Percentiles rank a stretch among this genome's conserved stretches.
Evolutionary conservation across 139 green algal genomes (phyloP).

Genomic region (Micractinium sp.): DNA sequence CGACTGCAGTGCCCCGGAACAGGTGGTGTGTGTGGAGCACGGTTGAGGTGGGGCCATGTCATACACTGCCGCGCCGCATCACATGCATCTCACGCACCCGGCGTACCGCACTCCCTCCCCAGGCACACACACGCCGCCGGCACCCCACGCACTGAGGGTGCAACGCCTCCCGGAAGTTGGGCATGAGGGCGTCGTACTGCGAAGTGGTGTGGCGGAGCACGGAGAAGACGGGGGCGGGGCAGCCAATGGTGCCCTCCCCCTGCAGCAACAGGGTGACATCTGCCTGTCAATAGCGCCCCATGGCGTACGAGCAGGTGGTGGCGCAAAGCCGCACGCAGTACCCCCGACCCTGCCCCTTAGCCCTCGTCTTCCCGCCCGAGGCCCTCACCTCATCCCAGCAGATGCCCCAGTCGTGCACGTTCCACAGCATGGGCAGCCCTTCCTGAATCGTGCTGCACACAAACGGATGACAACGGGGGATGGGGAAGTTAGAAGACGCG

Average conservation of each 20-base stretch:
- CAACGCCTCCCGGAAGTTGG: neutral
- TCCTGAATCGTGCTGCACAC: neutral
- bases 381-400: neutral
- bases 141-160: neutral
- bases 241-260: neutral
- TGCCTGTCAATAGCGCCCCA: neutral
- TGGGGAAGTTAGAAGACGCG: too few relatives aligned
- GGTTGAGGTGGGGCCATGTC: too few relatives aligned
- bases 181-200: neutral
- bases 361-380: too few relatives aligned
- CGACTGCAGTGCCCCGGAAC: too few relatives aligned
- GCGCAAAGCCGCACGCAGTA: too few relatives aligned
- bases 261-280: neutral
- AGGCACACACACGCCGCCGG: too few relatives aligned
- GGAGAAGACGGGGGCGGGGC: neutral
- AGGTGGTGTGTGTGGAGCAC: too few relatives aligned
- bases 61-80: too few relatives aligned
- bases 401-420: neutral
- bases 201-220: neutral
- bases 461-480: too few relatives aligned
- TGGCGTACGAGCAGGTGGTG: neutral
- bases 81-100: too few relatives aligned
- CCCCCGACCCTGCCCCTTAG: too few relatives aligned
- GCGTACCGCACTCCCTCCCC: too few relatives aligned
- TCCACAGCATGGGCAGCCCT: neutral